Conservation (phyloP, 192 early-diverging fungal species). For the Backusella luteola region DNA sequence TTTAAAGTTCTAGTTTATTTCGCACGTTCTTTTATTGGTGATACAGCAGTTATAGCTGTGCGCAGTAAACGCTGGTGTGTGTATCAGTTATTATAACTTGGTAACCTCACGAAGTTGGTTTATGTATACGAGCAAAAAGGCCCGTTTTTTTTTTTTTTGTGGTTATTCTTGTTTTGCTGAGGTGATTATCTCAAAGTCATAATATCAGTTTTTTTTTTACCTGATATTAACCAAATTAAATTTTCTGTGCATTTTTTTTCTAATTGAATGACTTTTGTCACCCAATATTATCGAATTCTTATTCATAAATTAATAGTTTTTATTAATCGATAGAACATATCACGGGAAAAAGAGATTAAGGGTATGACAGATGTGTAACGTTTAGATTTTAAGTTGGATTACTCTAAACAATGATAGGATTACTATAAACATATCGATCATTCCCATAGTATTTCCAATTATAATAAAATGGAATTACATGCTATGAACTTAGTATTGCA, state of each 20-base stretch:
- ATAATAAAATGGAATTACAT: not conserved
- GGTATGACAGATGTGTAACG: conserved; percentile 1
- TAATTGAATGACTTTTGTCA: not conserved
- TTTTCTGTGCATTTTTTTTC: not conserved
- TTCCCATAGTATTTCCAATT: not conserved
- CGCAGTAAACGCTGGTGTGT: conserved; percentile 2
- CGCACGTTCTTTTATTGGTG: not conserved
- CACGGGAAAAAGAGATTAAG: conserved; percentile 5
- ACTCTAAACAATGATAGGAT: not conserved
- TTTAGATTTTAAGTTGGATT: not conserved
- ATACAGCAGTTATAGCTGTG: not conserved
- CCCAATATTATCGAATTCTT: not conserved
- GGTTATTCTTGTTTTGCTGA: not conserved
- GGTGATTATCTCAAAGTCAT: not conserved
- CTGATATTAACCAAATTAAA: not conserved
- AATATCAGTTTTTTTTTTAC: not conserved
- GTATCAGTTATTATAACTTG: conserved; percentile 7
- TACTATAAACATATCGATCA: not conserved
- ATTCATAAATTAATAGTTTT: not conserved
- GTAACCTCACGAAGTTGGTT: not conserved
- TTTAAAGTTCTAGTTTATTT: conserved; percentile 3
- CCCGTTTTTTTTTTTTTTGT: not conserved
- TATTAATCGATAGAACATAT: not conserved
- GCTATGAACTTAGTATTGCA: not conserved
- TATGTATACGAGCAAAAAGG: not conserved